A percentile compares a stretch with the other conserved stretches of the same genome.
phyloP scores from a whole-genome alignment of 495 filamentous ascomycete species.

The Aspergillus affinis region DNA sequence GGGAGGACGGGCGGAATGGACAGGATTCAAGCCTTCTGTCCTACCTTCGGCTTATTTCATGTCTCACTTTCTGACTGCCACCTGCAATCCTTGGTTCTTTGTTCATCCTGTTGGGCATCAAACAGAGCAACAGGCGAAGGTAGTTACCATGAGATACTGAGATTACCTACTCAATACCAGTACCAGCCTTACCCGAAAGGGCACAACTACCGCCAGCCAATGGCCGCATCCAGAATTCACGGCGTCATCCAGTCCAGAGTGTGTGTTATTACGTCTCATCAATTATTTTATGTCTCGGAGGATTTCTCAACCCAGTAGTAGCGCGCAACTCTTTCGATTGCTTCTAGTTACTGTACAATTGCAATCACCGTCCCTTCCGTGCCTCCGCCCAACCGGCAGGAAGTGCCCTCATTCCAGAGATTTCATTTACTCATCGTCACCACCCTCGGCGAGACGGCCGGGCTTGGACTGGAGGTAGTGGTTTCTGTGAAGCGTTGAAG shows the following conservation, averaged over 20 bases:
- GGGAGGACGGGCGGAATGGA: background rate
- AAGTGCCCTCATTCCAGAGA: background rate
- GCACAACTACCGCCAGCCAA: conserved; percentile 4
- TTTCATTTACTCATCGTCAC: conserved; percentile 38
- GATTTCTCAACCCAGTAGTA: conserved; percentile 3
- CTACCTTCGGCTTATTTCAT: background rate
- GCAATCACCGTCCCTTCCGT: conserved; percentile 22
- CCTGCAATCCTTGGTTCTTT: too few species aligned
- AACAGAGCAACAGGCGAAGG: background rate
- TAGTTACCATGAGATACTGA: background rate
- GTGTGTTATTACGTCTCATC: too few species aligned
- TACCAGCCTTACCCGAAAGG: background rate
- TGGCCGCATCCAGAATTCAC: background rate
- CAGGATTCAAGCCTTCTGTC: background rate
- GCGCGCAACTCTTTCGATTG: conserved; percentile 41
- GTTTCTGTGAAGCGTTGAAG: conserved; percentile 56
- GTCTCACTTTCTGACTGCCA: background rate
- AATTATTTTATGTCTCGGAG: too few species aligned
- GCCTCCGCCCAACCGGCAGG: background rate
- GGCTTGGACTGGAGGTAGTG: conserved; percentile 90
- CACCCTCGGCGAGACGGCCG: conserved; percentile 58
- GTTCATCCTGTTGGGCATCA: background rate
- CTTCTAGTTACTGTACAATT: conserved; percentile 52
- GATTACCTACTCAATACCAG: background rate
- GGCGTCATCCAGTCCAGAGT: background rate